phyloP scores from a whole-genome alignment of 805 yeast genomes.

The Yarrowia bubula region DNA sequence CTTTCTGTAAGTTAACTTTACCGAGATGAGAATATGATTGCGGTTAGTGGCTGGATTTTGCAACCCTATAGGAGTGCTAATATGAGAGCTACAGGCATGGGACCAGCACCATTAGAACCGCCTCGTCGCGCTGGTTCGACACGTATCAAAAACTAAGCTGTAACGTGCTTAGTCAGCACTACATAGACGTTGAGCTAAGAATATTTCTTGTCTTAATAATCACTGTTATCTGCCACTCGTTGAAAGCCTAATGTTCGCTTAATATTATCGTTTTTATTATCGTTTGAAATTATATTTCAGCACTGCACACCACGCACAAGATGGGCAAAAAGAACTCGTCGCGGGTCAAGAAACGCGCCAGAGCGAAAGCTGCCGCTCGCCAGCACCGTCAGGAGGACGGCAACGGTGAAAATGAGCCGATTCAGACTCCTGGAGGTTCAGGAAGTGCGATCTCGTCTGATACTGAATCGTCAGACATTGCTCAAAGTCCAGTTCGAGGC shows the following conservation, averaged over 20 bases:
- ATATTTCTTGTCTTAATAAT: no score
- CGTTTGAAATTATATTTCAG: not conserved
- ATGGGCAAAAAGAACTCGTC: slow-evolving; percentile 21
- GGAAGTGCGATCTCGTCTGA: not conserved
- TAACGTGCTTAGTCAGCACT: no score
- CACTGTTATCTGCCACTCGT: no score
- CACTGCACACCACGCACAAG: not conserved
- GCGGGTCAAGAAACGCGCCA: slow-evolving; percentile 10
- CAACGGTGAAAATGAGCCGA: not conserved
- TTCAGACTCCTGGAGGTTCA: not conserved
- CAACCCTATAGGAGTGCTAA: no score
- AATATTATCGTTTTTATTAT: no score
- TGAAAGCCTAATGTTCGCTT: no score
- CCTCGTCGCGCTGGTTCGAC: no score
- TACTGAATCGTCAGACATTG: not conserved
- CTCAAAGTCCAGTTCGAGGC: slow-evolving; percentile 1
- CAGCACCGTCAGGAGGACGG: not conserved
- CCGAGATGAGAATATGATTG: slow-evolving; percentile 3
- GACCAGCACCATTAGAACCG: no score
- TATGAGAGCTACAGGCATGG: no score
- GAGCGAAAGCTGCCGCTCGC: slow-evolving; percentile 20
- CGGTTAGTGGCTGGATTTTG: not conserved
- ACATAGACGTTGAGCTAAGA: no score
- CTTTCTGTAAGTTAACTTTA: slow-evolving; percentile 1
- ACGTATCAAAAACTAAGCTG: no score